These are phyloP conservation scores for Mycena galopus DNA, from an alignment of 768 basidiomycete species.

Conservation along the genomic window DNA sequence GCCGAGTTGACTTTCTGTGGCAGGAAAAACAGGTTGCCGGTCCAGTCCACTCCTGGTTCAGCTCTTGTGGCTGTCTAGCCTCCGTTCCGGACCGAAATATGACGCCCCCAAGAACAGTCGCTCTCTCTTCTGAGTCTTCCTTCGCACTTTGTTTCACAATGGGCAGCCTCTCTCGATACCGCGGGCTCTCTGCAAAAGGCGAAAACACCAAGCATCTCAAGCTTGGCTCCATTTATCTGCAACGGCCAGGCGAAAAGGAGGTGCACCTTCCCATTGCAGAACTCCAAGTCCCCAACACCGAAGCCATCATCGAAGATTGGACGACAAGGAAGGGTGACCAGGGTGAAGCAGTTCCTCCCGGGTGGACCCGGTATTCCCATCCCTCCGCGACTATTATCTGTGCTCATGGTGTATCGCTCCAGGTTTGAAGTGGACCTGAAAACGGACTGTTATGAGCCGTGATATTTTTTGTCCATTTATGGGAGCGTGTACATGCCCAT, in stretches of 20 bases:
- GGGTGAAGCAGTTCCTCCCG: background rate
- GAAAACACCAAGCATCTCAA: background rate
- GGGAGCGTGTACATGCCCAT: slow-evolving; percentile 15
- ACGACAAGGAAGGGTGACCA: background rate
- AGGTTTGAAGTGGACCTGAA: slow-evolving; percentile 13
- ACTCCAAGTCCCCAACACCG: background rate
- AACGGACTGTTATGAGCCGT: background rate
- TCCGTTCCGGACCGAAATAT: background rate
- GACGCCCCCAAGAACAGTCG: background rate
- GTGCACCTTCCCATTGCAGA: background rate
- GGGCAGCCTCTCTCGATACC: slow-evolving; percentile 15
- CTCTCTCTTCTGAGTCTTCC: background rate
- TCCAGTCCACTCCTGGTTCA: slow-evolving; percentile 21
- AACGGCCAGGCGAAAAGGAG: slow-evolving; percentile 1
- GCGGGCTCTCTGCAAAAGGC: background rate
- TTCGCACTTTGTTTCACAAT: background rate
- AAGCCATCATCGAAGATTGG: slow-evolving; percentile 16
- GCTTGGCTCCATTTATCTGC: slow-evolving; percentile 17
- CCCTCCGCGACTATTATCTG: too few species aligned
- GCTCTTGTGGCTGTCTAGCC: slow-evolving; percentile 13
- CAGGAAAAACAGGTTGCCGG: slow-evolving; percentile 8
- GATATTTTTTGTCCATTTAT: slow-evolving; percentile 13
- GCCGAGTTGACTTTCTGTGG: background rate
- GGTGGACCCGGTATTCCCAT: slow-evolving; percentile 5
- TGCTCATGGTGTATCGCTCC: background rate